Base-by-base conservation (phyloP, 2,329 filamentous ascomycete genomes). In the Cladosporium cucumerinum region DNA sequence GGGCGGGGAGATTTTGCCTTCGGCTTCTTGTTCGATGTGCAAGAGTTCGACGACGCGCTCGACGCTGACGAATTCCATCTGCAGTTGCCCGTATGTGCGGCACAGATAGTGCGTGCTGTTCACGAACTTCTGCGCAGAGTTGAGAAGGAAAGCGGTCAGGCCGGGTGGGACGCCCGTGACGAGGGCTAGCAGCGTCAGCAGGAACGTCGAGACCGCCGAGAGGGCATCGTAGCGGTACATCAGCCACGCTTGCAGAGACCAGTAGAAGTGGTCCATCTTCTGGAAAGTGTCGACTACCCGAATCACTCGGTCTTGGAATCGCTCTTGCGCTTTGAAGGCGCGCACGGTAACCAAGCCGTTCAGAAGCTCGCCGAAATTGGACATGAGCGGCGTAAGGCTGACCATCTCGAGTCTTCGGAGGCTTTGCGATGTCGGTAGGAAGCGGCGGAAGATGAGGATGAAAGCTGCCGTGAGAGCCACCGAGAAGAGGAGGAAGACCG, bases 241-340 rank as follows among this genome's bases (percentile, higher is more conserved):
- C 2, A 97, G 82, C 93, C 93, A 97, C 8, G 87, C 87, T 69
- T 96, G 92, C 51, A 96, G 82, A 65, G 88, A 91, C 80, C 93
- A 97, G 79, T 96, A 97, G 78, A 97, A 96, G 75, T 97, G 93
- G 72, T 97, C 93, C 85, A 96, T 95, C 74, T 92, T 92, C 75
- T 97, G 93, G 74, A 97, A 97, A 21, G 88, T 87, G 73, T 97
- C 93, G 0, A 93, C 92, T 0, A 93, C 92, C 2, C 84, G 81
- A 36, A 97, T 89, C 61, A 96, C 91, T 59, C 88, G 85, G 67
- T 88, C 85, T 73, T 96, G 92, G 72, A 97, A 97, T 61, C 90
- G 87, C 4, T 84, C 80, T 70, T 96, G 89, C 0, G 89, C 92
- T 57, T 85, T 87, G 74, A 96, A 94, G 0, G 93, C 92, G 51